Evolutionary conservation across 2,329 filamentous ascomycete genomes (phyloP).

Genomic region (Ophiostoma piceae): DNA sequence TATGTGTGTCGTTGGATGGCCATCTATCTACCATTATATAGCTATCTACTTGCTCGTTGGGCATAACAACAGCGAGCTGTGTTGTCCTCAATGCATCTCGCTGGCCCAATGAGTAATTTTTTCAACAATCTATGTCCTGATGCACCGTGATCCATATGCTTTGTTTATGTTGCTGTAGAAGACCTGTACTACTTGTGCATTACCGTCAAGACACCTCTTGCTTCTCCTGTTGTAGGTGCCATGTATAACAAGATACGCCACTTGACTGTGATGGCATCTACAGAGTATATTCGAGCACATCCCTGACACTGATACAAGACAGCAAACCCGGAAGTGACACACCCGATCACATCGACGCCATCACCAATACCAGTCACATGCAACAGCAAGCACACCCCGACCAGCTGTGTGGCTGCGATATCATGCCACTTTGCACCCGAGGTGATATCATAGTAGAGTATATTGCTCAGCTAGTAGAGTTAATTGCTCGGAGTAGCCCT

Average conservation of each 20-base stretch:
- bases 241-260: too few relatives aligned
- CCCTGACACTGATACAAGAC: too few relatives aligned
- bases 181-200: too few relatives aligned
- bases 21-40: background rate
- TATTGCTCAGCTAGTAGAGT: too few relatives aligned
- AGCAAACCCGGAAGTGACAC: too few relatives aligned
- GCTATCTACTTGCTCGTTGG: background rate
- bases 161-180: too few relatives aligned
- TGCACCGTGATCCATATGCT: background rate
- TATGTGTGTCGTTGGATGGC: conserved; percentile 2
- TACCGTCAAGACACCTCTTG: too few relatives aligned
- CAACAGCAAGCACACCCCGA: background rate
- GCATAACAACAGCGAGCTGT: background rate
- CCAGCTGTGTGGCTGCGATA: background rate
- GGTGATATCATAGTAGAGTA: background rate
- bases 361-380: background rate
- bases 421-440: background rate
- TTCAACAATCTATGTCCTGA: background rate
- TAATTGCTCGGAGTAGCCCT: too few relatives aligned
- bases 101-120: background rate
- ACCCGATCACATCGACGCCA: too few relatives aligned
- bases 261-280: too few relatives aligned
- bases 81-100: background rate
- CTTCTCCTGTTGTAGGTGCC: too few relatives aligned
- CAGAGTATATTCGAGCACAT: too few relatives aligned